Percentiles rank a stretch among this genome's conserved stretches.
These are phyloP conservation scores for Gracilaria caudata DNA, from an alignment of 23 red algal genomes.

Conservation along the genomic window DNA sequence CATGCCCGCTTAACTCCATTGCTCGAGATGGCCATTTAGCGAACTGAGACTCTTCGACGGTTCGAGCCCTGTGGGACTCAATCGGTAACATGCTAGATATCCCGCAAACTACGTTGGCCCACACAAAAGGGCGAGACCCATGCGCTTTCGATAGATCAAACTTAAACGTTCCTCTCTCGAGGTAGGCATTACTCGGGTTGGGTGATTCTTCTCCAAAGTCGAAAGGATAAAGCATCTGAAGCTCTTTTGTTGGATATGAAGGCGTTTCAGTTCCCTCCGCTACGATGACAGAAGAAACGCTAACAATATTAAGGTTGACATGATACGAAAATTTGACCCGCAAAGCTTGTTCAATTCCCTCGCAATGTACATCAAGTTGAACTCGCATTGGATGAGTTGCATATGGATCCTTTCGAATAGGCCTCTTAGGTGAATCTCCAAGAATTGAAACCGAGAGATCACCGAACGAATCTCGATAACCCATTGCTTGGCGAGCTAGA, in stretches of 20 bases:
- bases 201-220: conserved; percentile 74
- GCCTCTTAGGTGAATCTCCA: background rate
- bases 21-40: conserved; percentile 41
- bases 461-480: conserved; percentile 36
- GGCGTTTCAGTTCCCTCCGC: conserved; percentile 29
- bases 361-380: conserved; percentile 39
- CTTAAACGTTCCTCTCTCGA: conserved; percentile 56
- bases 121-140: conserved; percentile 76
- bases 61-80: conserved; percentile 21
- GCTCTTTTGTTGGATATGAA: conserved; percentile 22
- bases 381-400: conserved; percentile 35
- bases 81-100: conserved; percentile 22
- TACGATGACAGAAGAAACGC: conserved; percentile 24
- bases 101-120: conserved; percentile 83
- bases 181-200: conserved; percentile 62
- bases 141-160: conserved; percentile 52
- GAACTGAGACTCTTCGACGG: background rate
- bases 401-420: conserved; percentile 31
- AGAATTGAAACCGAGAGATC: conserved; percentile 17
- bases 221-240: conserved; percentile 65
- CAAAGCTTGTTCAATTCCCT: conserved; percentile 25
- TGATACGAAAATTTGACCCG: conserved; percentile 50
- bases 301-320: conserved; percentile 34
- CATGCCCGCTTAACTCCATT: conserved; percentile 41
- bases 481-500: conserved; percentile 65